Conservation (phyloP, 164 flowering plant genomes). For the Hamamelis virginiana region DNA sequence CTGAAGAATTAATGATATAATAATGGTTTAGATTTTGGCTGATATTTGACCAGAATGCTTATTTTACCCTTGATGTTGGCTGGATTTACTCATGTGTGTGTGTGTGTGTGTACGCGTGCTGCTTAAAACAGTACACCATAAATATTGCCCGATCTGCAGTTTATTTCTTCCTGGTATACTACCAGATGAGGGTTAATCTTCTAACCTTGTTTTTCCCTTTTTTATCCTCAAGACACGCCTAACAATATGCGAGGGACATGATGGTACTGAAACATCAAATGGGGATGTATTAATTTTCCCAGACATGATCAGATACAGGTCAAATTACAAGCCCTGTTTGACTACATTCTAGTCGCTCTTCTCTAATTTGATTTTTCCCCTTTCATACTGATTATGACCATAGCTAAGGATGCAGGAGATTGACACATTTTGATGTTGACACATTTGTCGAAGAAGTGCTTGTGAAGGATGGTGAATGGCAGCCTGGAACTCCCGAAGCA, state of each 20-base stretch:
- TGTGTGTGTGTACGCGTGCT: no score
- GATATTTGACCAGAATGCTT: neutral
- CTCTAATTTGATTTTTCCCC: neutral
- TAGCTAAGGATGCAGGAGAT: constrained; percentile 59
- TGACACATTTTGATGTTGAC: constrained; percentile 93
- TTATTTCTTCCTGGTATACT: neutral
- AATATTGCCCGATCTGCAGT: neutral
- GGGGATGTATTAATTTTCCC: constrained; percentile 96
- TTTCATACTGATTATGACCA: constrained; percentile 8
- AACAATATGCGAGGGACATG: constrained; percentile 95
- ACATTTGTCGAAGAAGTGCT: constrained; percentile 97
- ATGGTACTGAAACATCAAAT: constrained; percentile 93
- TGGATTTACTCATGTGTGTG: neutral
- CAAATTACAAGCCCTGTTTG: constrained; percentile 9
- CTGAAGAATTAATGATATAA: neutral
- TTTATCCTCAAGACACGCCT: constrained; percentile 60
- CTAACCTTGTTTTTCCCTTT: neutral
- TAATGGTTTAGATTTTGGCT: neutral
- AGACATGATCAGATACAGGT: constrained; percentile 99
- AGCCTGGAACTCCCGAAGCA: constrained; percentile 76
- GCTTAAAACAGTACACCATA: neutral
- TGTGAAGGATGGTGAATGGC: constrained; percentile 84
- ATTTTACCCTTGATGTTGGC: neutral
- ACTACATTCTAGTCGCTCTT: neutral
- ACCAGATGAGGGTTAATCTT: neutral